phyloP scores from a whole-genome alignment of 2,329 filamentous ascomycete genomes.

The Alternaria triticina region DNA sequence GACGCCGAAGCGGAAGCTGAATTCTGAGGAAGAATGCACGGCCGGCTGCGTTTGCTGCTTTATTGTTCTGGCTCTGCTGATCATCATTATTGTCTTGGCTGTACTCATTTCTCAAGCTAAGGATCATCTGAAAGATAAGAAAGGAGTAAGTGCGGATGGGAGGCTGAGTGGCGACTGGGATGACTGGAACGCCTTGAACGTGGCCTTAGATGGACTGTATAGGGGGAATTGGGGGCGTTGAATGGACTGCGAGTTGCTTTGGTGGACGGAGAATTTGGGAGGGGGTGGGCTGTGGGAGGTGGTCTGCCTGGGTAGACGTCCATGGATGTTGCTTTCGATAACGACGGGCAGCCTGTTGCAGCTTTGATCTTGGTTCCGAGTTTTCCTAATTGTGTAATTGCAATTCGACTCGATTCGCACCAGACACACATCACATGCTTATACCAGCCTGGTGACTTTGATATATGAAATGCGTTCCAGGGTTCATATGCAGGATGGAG shows the following conservation, averaged over 20 bases:
- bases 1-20: background rate
- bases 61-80: background rate
- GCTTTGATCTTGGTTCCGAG: background rate
- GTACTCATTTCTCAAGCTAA: background rate
- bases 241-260: background rate
- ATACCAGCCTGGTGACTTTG: background rate
- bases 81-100: background rate
- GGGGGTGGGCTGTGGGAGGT: background rate
- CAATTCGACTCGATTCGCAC: background rate
- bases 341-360: background rate
- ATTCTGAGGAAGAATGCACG: background rate
- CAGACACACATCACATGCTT: background rate
- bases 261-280: background rate
- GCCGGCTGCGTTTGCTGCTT: background rate
- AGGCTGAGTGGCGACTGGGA: background rate
- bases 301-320: accelerated
- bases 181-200: background rate
- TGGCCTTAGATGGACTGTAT: background rate
- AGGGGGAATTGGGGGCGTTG: background rate
- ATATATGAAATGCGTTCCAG: background rate
- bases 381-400: background rate
- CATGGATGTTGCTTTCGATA: background rate
- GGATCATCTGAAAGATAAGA: background rate
- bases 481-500: background rate
- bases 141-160: background rate